Conservation (phyloP, 805 yeast species). For the Ogataea trehaloabstinens region DNA sequence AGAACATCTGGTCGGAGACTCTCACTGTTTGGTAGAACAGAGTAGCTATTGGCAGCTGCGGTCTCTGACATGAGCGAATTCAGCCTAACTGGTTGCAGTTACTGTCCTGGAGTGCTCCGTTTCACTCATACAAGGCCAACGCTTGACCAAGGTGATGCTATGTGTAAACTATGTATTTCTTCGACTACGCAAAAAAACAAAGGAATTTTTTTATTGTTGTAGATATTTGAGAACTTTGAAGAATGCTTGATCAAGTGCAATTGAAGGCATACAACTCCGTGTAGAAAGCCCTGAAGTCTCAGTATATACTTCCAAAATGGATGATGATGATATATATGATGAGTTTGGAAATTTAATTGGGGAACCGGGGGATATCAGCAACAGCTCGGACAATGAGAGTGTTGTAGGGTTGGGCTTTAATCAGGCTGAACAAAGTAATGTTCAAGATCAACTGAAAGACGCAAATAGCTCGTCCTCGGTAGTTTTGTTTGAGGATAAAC, state of each 20-base stretch:
- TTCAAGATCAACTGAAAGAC: conserved; percentile 22
- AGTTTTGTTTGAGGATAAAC: conserved; percentile 45
- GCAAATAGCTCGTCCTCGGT: conserved; percentile 21
- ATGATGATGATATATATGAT: conserved; percentile 73
- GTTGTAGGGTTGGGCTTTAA: conserved; percentile 2
- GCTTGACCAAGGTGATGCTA: not conserved
- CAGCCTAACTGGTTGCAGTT: not conserved
- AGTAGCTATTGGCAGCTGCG: conserved; percentile 10
- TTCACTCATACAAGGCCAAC: too few relatives aligned
- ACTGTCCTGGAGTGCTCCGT: too few relatives aligned
- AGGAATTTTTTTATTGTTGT: too few relatives aligned
- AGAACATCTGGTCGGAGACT: conserved; percentile 14
- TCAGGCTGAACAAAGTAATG: conserved; percentile 5
- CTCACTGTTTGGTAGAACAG: conserved; percentile 15
- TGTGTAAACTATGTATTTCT: not conserved
- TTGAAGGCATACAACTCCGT: too few relatives aligned
- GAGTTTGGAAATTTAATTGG: conserved; percentile 77
- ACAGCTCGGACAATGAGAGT: conserved; percentile 23
- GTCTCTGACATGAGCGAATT: conserved; percentile 3
- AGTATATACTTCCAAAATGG: too few relatives aligned
- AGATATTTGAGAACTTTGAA: too few relatives aligned
- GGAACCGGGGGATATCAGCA: conserved; percentile 45
- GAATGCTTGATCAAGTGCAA: too few relatives aligned
- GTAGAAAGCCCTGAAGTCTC: too few relatives aligned
- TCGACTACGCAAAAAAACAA: not conserved